These are phyloP conservation scores for Alternaria gaisen DNA, from an alignment of 2,329 filamentous ascomycete species.

Conservation along the genomic window DNA sequence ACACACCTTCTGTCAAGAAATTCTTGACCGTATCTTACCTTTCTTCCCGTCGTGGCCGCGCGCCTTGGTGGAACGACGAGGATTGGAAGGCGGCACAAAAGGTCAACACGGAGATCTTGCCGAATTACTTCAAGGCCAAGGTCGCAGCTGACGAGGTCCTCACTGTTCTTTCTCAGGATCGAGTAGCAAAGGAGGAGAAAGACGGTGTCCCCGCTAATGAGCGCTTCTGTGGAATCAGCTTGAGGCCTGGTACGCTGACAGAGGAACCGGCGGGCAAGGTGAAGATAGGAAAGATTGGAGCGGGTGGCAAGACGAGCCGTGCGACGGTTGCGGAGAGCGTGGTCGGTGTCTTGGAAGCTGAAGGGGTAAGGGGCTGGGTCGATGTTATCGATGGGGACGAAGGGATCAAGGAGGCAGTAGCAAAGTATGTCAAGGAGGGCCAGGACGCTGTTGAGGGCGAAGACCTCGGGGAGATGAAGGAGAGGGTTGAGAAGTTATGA, in stretches of 20 bases:
- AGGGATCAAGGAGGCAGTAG: constrained; percentile 56
- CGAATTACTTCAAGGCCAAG: constrained; percentile 63
- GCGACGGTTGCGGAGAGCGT: constrained; percentile 63
- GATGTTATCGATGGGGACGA: constrained; percentile 64
- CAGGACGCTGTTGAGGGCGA: constrained; percentile 61
- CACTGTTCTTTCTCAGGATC: constrained; percentile 53
- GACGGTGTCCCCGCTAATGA: constrained; percentile 36
- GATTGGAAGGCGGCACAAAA: constrained; percentile 58
- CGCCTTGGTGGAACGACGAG: constrained; percentile 61
- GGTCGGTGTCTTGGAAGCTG: constrained; percentile 58
- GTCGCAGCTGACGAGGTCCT: constrained; percentile 65
- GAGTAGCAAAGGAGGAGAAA: constrained; percentile 39
- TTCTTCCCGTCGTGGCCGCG: constrained; percentile 58
- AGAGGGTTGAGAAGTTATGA: constrained; percentile 31
- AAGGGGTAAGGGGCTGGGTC: constrained; percentile 61
- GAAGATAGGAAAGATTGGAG: constrained; percentile 57
- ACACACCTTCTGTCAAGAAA: constrained; percentile 58
- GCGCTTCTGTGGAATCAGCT: constrained; percentile 60
- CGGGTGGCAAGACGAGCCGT: constrained; percentile 55
- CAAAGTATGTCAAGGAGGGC: constrained; percentile 55
- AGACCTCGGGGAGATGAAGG: constrained; percentile 57
- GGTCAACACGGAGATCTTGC: constrained; percentile 59
- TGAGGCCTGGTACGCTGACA: constrained; percentile 61
- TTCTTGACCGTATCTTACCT: constrained; percentile 66
- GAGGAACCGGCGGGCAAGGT: constrained; percentile 61